Evolutionary conservation across 2,329 filamentous ascomycete genomes (phyloP).

Genomic region (Cladosporium sp.): DNA sequence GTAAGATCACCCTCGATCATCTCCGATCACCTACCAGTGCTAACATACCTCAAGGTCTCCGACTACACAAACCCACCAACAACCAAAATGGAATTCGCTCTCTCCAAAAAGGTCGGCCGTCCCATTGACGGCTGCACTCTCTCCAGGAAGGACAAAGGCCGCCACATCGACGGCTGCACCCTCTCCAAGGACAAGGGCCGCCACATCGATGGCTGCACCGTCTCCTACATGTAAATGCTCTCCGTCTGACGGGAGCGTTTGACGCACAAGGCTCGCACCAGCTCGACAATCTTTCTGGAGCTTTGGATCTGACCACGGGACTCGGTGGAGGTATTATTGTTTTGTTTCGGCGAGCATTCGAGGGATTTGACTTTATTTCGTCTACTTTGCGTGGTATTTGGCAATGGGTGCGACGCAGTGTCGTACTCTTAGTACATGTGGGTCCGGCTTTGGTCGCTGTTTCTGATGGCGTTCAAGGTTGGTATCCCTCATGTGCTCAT

Average conservation of each 20-base stretch:
- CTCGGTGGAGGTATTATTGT: background rate
- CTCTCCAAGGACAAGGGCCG: background rate
- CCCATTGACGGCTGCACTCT: background rate
- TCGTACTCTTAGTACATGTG: conserved; percentile 1
- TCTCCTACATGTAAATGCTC: conserved; percentile 4
- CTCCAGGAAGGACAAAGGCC: background rate
- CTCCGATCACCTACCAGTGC: background rate
- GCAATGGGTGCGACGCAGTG: background rate
- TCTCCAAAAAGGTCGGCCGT: background rate
- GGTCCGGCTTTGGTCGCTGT: background rate
- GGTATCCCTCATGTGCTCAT: background rate
- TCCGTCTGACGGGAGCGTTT: background rate
- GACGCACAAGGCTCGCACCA: background rate
- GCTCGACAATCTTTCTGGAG: background rate
- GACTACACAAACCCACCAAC: conserved; percentile 7
- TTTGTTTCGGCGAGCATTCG: background rate
- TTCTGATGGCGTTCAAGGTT: no score
- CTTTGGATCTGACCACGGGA: background rate
- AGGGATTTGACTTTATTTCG: background rate
- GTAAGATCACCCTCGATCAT: background rate
- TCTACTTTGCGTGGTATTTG: background rate
- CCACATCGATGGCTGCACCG: conserved; percentile 1
- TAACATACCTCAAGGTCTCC: conserved; percentile 7
- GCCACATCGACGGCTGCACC: conserved; percentile 1
- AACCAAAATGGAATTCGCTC: conserved; percentile 7